phyloP scores from a whole-genome alignment of 306 rosid genomes.

The Rosa multiflora region DNA sequence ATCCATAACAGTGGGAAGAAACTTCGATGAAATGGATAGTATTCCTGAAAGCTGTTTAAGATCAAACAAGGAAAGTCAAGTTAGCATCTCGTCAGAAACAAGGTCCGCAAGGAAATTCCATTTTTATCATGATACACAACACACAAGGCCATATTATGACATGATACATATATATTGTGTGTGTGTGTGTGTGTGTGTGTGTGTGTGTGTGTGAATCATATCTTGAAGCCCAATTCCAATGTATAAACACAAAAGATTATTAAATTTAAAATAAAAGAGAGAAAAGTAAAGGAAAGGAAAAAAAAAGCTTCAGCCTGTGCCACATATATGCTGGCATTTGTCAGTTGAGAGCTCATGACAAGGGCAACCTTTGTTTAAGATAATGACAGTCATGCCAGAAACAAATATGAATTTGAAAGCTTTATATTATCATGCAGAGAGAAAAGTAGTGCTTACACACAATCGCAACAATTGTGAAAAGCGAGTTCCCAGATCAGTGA shows the following conservation, averaged over 20 bases:
- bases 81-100: not conserved
- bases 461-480: not conserved
- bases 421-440: not conserved
- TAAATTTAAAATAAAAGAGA: not conserved
- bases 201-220: too few relatives aligned
- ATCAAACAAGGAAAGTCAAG: slow-evolving; percentile 13
- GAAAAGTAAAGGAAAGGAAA: not conserved
- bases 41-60: slow-evolving; percentile 70
- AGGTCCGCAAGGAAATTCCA: not conserved
- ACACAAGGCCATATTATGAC: not conserved
- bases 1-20: slow-evolving; percentile 81
- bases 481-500: not conserved
- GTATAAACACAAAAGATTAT: not conserved
- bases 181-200: too few relatives aligned
- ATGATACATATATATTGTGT: not conserved
- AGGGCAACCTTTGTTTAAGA: not conserved
- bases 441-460: not conserved
- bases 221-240: not conserved
- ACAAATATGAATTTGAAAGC: not conserved
- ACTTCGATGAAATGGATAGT: slow-evolving; percentile 58
- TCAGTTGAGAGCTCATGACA: not conserved
- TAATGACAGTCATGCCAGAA: not conserved
- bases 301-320: not conserved
- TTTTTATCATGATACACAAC: not conserved
- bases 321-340: not conserved